These are phyloP conservation scores for Fraxinus americana DNA, from an alignment of 257 asterid genomes.

Conservation along the genomic window DNA sequence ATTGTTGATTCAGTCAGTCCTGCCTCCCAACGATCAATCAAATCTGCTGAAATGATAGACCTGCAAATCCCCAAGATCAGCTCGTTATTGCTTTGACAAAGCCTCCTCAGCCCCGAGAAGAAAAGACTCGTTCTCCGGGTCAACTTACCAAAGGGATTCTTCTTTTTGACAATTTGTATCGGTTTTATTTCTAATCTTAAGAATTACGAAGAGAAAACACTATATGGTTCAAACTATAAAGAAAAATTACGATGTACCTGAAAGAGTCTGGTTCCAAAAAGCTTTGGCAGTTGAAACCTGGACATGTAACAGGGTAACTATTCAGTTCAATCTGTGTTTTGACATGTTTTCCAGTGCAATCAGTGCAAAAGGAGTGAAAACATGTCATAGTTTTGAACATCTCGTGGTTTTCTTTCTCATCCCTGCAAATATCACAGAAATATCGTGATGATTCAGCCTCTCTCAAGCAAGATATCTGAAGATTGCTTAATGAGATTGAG, in stretches of 20 bases:
- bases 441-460: constrained; percentile 19
- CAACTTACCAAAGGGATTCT: too few relatives aligned
- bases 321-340: constrained; percentile 15
- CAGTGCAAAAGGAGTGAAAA: constrained; percentile 26
- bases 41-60: constrained; percentile 10
- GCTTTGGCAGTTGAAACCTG: constrained; percentile 4
- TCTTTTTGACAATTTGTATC: too few relatives aligned
- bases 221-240: too few relatives aligned
- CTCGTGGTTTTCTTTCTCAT: background rate
- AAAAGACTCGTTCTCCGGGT: too few relatives aligned
- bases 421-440: constrained; percentile 30
- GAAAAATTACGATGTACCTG: too few relatives aligned
- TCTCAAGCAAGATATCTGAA: background rate
- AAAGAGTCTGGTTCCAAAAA: constrained; percentile 5
- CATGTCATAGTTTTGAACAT: constrained; percentile 26
- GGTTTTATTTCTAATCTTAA: too few relatives aligned
- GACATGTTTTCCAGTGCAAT: constrained; percentile 25
- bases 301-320: constrained; percentile 15
- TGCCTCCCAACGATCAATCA: constrained; percentile 22
- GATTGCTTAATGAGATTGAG: background rate
- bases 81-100: too few relatives aligned
- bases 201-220: too few relatives aligned
- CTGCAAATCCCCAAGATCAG: background rate
- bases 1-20: constrained; percentile 3
- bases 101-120: too few relatives aligned